Evolutionary conservation across 2,329 filamentous ascomycete genomes (phyloP), one percentile per base, ranked within the genome.

Genomic region (Ophiostoma ulmi): DNA sequence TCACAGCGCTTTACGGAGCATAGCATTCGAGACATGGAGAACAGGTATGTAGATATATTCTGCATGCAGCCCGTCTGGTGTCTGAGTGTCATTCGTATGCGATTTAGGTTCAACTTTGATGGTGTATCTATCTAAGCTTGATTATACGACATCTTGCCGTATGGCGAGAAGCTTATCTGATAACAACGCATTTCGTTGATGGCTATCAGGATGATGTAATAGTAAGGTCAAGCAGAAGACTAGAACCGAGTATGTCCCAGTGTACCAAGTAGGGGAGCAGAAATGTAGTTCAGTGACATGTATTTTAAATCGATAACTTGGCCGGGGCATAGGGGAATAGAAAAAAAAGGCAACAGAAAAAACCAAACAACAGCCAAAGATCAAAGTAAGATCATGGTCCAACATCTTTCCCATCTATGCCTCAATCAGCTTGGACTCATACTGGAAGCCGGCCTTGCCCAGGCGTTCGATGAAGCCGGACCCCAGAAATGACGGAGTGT

Each of bases 401-500:
- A 68, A 31, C 13, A n/a, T 22, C 61, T n/a, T 5, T 26, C 17
- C 44, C 44, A 22, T 26, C n/a, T 68, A 72, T 2, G 41, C 69
- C 20, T 74, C 73, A 20, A 74, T 66, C 17, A 74, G 79, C 76
- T 82, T 84, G 35, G 83, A 82, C 75, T 91, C 86, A 64, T 90
- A 82, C 76, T 86, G 86, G 76, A 93, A 85, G 2, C 90, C 90
- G 55, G 81, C 84, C 44, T 83, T 81, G 48, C 85, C 80, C 58
- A 92, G 75, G 17, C 89, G 83, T 75, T 92, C 86, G 72, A 93
- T 81, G 76, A 87, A 90, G 11, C 83, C 80, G 74, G 90, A 87
- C 0, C 91, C 91, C 2, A 94, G 80, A 70, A 86, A 90, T 0
- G 91, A 89, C 0, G 91, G 88, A 1, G 91, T 94, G 73, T 91